These are phyloP conservation scores for Dissophora ornata DNA, from an alignment of 192 early-diverging fungal species.

Conservation along the genomic window DNA sequence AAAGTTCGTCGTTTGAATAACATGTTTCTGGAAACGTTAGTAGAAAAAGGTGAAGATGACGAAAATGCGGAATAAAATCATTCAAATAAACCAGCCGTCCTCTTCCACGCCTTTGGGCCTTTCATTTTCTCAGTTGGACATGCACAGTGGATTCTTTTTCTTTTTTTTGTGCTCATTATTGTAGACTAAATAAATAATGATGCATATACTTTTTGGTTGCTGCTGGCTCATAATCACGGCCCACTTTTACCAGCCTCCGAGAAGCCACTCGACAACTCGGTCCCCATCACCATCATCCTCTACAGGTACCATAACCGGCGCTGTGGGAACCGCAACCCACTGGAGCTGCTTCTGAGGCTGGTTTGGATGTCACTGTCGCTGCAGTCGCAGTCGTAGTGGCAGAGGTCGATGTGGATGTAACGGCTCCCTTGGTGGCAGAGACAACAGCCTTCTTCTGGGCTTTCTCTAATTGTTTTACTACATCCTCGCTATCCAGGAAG, in stretches of 20 bases:
- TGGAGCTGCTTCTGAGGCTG: conserved; percentile 31
- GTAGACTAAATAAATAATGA: too few relatives aligned
- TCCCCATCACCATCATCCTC: conserved; percentile 52
- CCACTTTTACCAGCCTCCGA: conserved; percentile 41
- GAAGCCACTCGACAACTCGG: conserved; percentile 52
- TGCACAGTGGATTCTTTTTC: not conserved
- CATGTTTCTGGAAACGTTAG: too few relatives aligned
- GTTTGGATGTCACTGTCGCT: not conserved
- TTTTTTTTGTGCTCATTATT: not conserved
- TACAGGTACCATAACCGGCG: not conserved
- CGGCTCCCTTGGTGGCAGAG: not conserved
- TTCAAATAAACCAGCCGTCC: too few relatives aligned
- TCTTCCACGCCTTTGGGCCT: too few relatives aligned
- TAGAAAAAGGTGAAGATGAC: too few relatives aligned
- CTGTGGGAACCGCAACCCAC: conserved; percentile 18
- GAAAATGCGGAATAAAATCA: too few relatives aligned
- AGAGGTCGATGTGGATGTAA: conserved; percentile 11
- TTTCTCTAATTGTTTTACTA: not conserved
- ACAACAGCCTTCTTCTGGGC: not conserved
- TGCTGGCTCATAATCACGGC: too few relatives aligned
- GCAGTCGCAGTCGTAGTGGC: conserved; percentile 2
- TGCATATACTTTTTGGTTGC: not conserved
- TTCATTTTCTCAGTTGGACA: not conserved
- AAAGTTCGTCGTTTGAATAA: too few relatives aligned
- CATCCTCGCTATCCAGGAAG: conserved; percentile 6